Evolutionary conservation across 177 flowering plant genomes (phyloP).

Genomic region (Tripterygium wilfordii): DNA sequence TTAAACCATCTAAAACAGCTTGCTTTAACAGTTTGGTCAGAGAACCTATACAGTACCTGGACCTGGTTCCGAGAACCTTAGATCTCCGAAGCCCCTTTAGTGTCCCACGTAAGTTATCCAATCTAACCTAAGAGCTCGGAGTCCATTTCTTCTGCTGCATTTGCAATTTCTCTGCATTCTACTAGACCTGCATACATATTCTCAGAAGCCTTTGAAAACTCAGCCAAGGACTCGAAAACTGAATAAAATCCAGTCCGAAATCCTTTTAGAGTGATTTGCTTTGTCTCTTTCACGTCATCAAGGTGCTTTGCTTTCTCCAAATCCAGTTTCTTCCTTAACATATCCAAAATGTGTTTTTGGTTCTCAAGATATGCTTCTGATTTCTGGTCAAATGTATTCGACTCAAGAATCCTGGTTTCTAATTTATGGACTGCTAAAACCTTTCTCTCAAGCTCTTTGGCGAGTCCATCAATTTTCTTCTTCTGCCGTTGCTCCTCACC

Average conservation of each 20-base stretch:
- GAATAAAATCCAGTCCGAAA: conserved; percentile 45
- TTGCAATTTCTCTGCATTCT: conserved; percentile 14
- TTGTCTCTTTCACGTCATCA: conserved; percentile 40
- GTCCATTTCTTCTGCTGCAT: conserved; percentile 8
- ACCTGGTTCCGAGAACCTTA: too few species aligned
- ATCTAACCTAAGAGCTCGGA: conserved; percentile 9
- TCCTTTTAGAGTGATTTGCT: conserved; percentile 40
- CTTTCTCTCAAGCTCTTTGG: conserved; percentile 42
- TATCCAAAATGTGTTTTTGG: conserved; percentile 29
- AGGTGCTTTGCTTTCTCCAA: conserved; percentile 44
- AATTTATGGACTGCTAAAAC: conserved; percentile 27
- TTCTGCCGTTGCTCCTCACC: conserved; percentile 67
- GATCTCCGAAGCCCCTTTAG: too few species aligned
- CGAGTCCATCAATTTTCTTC: conserved; percentile 46
- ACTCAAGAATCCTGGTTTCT: conserved; percentile 26
- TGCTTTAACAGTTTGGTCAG: too few species aligned
- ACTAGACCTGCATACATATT: conserved; percentile 41
- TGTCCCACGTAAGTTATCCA: too few species aligned
- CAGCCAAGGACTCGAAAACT: conserved; percentile 41
- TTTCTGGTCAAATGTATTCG: conserved; percentile 17
- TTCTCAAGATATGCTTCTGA: conserved; percentile 25
- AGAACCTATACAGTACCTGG: too few species aligned
- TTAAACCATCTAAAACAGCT: too few species aligned
- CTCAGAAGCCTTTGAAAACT: conserved; percentile 40
- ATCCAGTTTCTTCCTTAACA: conserved; percentile 28